A percentile compares a stretch with the other conserved stretches of the same genome.
These are phyloP conservation scores for Williopsis jadinii DNA, from an alignment of 1,139 yeast species.

Conservation along the genomic window DNA sequence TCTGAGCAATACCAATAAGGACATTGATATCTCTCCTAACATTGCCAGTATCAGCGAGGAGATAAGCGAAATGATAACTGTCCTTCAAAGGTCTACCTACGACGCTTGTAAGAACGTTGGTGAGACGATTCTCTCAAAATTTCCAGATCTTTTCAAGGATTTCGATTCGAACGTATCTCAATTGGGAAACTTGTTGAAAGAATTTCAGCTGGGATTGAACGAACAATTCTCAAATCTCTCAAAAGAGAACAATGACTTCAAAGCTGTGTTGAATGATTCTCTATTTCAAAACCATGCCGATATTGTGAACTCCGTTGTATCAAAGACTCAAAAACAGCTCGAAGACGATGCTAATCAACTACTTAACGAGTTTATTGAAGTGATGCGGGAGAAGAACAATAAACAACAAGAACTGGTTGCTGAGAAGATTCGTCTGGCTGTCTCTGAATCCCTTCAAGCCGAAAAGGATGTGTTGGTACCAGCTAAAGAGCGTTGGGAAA, in stretches of 20 bases:
- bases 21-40: constrained; percentile 1
- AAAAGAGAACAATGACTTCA: constrained; percentile 26
- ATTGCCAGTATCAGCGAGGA: constrained; percentile 10
- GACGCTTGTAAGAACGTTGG: constrained; percentile 20
- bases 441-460: constrained; percentile 25
- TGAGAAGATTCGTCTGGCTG: constrained; percentile 24
- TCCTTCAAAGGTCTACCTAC: constrained; percentile 12
- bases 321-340: constrained; percentile 22
- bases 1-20: not conserved
- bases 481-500: constrained; percentile 26
- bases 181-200: constrained; percentile 7
- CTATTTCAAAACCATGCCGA: constrained; percentile 28
- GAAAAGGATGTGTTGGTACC: constrained; percentile 27
- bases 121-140: constrained; percentile 14
- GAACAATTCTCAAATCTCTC: constrained; percentile 18
- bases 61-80: constrained; percentile 7
- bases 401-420: constrained; percentile 25
- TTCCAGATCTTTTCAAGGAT: constrained; percentile 16
- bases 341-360: constrained; percentile 25
- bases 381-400: constrained; percentile 23
- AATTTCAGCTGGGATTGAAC: constrained; percentile 12
- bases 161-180: constrained; percentile 11
- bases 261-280: constrained; percentile 25
- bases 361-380: constrained; percentile 15
- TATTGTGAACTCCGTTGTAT: constrained; percentile 22